Conservation (phyloP, 2,329 filamentous ascomycete species). For the Fusarium sulawesiense region DNA sequence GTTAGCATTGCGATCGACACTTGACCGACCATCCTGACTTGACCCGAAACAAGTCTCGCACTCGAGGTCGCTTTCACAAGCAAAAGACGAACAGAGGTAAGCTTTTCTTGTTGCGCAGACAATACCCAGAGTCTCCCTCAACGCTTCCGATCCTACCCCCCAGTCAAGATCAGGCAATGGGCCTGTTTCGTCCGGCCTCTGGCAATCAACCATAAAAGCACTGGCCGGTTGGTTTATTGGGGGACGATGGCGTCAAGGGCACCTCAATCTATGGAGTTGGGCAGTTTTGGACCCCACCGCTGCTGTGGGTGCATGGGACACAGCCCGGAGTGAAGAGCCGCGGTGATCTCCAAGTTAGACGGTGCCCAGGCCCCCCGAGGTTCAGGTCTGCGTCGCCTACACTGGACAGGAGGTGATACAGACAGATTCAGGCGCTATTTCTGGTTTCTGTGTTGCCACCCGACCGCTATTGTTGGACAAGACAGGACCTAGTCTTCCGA, state of each 20-base stretch:
- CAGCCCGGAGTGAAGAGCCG: neutral
- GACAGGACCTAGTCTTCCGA: neutral
- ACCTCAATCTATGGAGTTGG: constrained; percentile 19
- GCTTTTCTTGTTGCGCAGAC: constrained; percentile 7
- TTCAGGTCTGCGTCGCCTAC: neutral
- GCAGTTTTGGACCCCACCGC: constrained; percentile 27
- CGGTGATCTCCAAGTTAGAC: neutral
- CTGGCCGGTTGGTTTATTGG: constrained; percentile 11
- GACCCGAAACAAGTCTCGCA: constrained; percentile 24
- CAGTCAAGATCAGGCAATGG: neutral
- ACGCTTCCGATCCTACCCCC: neutral
- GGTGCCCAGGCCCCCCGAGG: neutral
- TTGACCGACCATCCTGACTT: constrained; percentile 23
- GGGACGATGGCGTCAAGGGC: constrained; percentile 32
- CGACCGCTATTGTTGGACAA: constrained; percentile 8
- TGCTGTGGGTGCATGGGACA: constrained; percentile 6
- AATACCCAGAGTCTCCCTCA: constrained; percentile 17
- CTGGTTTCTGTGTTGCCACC: constrained; percentile 1
- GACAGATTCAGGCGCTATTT: neutral
- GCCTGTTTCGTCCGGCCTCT: constrained; percentile 2
- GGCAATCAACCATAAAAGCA: neutral
- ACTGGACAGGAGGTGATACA: neutral
- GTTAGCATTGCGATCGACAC: constrained; percentile 30
- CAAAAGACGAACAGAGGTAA: constrained; percentile 28
- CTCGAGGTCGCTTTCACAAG: constrained; percentile 7